Evolutionary conservation across 192 early-diverging fungal genomes (phyloP).

Genomic region (Chytriomyces confervae): DNA sequence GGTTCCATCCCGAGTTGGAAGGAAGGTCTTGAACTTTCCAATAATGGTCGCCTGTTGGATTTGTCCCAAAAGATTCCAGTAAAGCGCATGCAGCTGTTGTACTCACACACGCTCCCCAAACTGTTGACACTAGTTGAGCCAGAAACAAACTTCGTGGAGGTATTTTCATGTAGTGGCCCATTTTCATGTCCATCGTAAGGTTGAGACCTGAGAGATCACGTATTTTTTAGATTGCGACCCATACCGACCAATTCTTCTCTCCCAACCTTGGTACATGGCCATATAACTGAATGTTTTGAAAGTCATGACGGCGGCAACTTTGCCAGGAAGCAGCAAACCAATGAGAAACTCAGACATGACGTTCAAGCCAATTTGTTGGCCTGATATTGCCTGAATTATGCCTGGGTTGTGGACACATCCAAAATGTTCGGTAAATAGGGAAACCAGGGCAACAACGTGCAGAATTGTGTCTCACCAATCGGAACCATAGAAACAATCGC

Average conservation of each 20-base stretch:
- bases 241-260: slow-evolving; percentile 36
- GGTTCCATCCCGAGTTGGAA: neutral
- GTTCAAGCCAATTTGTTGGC: slow-evolving; percentile 79
- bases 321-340: slow-evolving; percentile 79
- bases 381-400: slow-evolving; percentile 80
- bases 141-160: slow-evolving; percentile 64
- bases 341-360: slow-evolving; percentile 86
- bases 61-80: slow-evolving; percentile 52
- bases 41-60: slow-evolving; percentile 20
- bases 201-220: slow-evolving; percentile 64
- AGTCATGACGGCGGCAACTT: slow-evolving; percentile 80
- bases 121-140: slow-evolving; percentile 56
- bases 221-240: slow-evolving; percentile 61
- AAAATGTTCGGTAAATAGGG: too few species aligned
- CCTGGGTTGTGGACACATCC: slow-evolving; percentile 61
- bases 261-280: slow-evolving; percentile 75
- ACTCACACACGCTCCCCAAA: slow-evolving; percentile 62
- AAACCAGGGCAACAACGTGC: too few species aligned
- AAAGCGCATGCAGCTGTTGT: slow-evolving; percentile 29
- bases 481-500: slow-evolving; percentile 24
- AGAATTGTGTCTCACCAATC: too few species aligned
- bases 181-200: slow-evolving; percentile 74
- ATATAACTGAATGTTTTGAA: slow-evolving; percentile 89
- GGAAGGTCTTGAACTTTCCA: slow-evolving; percentile 41
- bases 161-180: slow-evolving; percentile 77